These are phyloP conservation scores for Penicillium pulvis DNA, from an alignment of 495 filamentous ascomycete species.

Conservation along the genomic window DNA sequence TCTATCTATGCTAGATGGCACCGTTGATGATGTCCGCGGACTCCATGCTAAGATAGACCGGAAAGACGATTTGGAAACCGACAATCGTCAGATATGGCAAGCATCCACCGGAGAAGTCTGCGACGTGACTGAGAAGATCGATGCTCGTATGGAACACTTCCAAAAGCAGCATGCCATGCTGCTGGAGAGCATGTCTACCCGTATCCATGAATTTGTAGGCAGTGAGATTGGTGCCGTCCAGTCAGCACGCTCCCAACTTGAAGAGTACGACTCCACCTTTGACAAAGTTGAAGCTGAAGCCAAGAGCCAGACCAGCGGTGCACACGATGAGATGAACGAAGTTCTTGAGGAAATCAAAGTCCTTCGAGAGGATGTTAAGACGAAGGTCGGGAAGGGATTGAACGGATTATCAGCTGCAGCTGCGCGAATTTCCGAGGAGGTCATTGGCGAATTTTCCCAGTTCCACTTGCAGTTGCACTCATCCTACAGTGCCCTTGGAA, in stretches of 20 bases:
- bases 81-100: slow-evolving; percentile 79
- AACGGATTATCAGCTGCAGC: slow-evolving; percentile 83
- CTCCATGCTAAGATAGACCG: slow-evolving; percentile 82
- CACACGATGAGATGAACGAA: slow-evolving; percentile 85
- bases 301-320: slow-evolving; percentile 63
- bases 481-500: slow-evolving; percentile 87
- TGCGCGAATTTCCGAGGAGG: slow-evolving; percentile 83
- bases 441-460: slow-evolving; percentile 79
- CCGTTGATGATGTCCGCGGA: slow-evolving; percentile 76
- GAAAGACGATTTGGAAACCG: slow-evolving; percentile 74
- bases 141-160: slow-evolving; percentile 69
- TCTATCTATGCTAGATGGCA: slow-evolving; percentile 70
- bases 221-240: slow-evolving; percentile 69
- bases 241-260: slow-evolving; percentile 65
- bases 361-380: slow-evolving; percentile 83
- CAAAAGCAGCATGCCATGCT: slow-evolving; percentile 67
- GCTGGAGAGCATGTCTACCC: slow-evolving; percentile 62
- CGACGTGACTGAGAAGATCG: slow-evolving; percentile 73
- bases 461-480: slow-evolving; percentile 83
- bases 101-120: slow-evolving; percentile 72
- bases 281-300: slow-evolving; percentile 66
- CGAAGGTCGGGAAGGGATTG: slow-evolving; percentile 80
- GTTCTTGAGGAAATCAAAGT: slow-evolving; percentile 90
- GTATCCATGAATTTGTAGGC: slow-evolving; percentile 73
- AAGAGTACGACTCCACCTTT: slow-evolving; percentile 65